Base-by-base conservation (phyloP, 768 basidiomycete species). In the Hypsizygus marmoreus region DNA sequence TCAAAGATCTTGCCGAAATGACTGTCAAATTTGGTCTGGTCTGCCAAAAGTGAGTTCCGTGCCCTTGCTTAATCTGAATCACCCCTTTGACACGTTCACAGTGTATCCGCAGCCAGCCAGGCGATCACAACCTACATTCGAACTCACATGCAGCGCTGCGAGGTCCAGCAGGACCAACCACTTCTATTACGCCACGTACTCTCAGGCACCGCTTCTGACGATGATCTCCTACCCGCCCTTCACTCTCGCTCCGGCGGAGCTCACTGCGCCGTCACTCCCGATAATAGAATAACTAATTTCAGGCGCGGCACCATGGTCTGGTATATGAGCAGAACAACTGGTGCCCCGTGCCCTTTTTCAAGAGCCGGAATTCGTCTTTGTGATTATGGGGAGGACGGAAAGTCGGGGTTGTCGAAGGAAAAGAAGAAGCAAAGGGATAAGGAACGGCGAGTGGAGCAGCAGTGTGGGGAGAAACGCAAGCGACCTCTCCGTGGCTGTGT, bases 81-180 rank as follows among this genome's bases (percentile, higher is more conserved):
- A 31, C 31, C 33, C 43, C 34, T 32, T 45, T 47, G 17, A 43
- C 19, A 26, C 42, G n/a, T 40, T 39, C 47, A 28, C 55, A 91
- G 88, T 60, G 75, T 80, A 32, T 88, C 86, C 35, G 88, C 88
- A 44, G 88, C 88, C 11, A 82, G 82, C 31, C 88, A 91, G 64
- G 85, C 88, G 10, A 87, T 91, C 57, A 88, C 88, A 4, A 86
- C 86, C n/a, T 90, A 86, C 61, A 82, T 90, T 56, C 81, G 88
- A 39, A 74, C 75, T 48, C 88, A 91, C 59, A 74, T 84, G 51
- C 69, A 80, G 34, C 84, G 88, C 38, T 89, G 87, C 53, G 84
- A 88, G 40, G 65, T 63, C 5, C 80, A 88, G 49, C 77, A 86
- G 54, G 86, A 88, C 58, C 79, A 83, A 32, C 86, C 88, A 2